These are phyloP conservation scores for Trichosporon sp. DNA, from an alignment of 1,284 basidiomycete genomes.

Conservation along the genomic window DNA sequence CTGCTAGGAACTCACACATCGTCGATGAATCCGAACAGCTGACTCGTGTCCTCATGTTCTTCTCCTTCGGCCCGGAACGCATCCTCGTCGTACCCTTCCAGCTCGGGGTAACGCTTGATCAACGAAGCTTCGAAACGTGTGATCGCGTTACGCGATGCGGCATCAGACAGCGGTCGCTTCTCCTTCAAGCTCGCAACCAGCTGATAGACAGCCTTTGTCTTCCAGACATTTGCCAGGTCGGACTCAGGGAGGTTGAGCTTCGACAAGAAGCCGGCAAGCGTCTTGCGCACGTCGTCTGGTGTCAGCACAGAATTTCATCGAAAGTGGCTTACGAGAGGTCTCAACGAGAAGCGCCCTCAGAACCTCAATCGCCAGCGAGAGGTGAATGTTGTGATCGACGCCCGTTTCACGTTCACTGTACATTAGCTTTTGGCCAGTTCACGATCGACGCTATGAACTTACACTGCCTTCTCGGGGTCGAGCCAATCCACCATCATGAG, in stretches of 20 bases:
- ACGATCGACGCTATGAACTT: conserved; percentile 38
- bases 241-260: conserved; percentile 68
- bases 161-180: conserved; percentile 68
- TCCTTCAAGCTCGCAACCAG: conserved; percentile 57
- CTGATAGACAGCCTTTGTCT: conserved; percentile 60
- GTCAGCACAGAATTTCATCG: conserved; percentile 29
- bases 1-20: conserved; percentile 35
- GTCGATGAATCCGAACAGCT: conserved; percentile 43
- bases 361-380: conserved; percentile 71
- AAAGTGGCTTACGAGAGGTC: conserved; percentile 29
- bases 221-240: conserved; percentile 56
- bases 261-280: conserved; percentile 68
- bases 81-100: conserved; percentile 64
- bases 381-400: conserved; percentile 59
- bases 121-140: conserved; percentile 60
- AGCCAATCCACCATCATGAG: conserved; percentile 89
- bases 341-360: conserved; percentile 54
- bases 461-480: conserved; percentile 75
- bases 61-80: conserved; percentile 41
- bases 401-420: conserved; percentile 39
- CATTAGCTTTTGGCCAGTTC: not conserved
- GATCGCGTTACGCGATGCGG: conserved; percentile 64
- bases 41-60: conserved; percentile 25
- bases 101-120: conserved; percentile 57
- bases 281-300: conserved; percentile 72